A percentile compares a stretch with the other conserved stretches of the same genome.
Conservation (phyloP, 495 filamentous ascomycete species). For the Aspergillus affinis region DNA sequence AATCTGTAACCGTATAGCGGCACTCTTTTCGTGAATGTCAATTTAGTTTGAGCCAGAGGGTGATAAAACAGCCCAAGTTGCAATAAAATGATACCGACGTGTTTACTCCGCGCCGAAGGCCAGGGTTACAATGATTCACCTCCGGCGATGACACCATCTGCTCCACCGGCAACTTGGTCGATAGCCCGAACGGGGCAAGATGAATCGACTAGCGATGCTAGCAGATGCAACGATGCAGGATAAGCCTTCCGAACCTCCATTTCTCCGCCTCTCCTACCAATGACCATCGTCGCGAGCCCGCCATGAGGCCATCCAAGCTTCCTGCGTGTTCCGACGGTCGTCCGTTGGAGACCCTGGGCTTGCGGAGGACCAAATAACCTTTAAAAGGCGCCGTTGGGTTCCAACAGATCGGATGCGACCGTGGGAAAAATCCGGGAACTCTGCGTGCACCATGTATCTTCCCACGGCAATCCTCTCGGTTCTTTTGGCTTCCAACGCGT, state of each 20-base stretch:
- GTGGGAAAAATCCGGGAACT: neutral
- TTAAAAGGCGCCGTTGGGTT: neutral
- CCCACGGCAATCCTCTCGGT: neutral
- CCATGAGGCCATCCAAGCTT: neutral
- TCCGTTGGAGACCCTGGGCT: neutral
- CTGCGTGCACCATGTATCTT: neutral
- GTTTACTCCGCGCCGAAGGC: too few species aligned
- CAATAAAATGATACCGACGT: too few species aligned
- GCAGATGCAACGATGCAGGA: neutral
- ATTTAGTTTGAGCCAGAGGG: too few species aligned
- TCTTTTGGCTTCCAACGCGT: neutral
- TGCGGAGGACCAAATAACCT: too few species aligned
- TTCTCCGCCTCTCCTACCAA: neutral
- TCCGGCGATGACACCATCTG: neutral
- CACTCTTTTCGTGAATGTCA: too few species aligned
- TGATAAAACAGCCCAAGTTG: too few species aligned
- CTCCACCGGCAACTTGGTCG: neutral
- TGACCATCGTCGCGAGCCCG: neutral
- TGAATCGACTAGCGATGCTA: neutral
- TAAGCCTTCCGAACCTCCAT: neutral
- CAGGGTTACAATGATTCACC: too few species aligned
- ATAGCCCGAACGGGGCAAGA: neutral
- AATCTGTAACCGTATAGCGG: too few species aligned
- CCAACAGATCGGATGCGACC: slow-evolving; percentile 1
- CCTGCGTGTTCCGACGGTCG: neutral